Percentiles rank a stretch among this genome's conserved stretches.
Evolutionary conservation across 1,284 basidiomycete species (phyloP).

Genomic region (Melampsora larici-populina): DNA sequence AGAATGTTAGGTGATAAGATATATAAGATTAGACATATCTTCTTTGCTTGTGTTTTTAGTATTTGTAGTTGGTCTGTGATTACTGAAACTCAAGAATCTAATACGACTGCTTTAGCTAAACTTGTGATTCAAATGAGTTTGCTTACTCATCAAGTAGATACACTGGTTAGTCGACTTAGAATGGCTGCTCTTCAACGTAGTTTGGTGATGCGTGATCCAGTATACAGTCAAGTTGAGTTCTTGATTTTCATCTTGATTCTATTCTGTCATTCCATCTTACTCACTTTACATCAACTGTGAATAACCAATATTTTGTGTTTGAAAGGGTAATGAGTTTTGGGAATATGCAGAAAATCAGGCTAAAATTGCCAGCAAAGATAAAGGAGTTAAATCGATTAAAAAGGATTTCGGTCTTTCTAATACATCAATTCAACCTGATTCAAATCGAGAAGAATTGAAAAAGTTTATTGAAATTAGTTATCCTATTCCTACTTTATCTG

Average conservation of each 20-base stretch:
- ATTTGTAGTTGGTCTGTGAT: constrained; percentile 34
- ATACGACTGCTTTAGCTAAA: not conserved
- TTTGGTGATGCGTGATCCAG: constrained; percentile 14
- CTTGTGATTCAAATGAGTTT: constrained; percentile 6
- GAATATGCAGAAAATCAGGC: constrained; percentile 13
- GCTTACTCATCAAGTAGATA: constrained; percentile 8
- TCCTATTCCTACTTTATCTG: constrained; percentile 3
- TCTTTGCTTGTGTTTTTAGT: too few relatives aligned
- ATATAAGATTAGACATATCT: too few relatives aligned
- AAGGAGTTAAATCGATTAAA: too few relatives aligned
- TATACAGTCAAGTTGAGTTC: not conserved
- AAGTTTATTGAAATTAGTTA: constrained; percentile 20
- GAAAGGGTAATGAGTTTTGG: constrained; percentile 11
- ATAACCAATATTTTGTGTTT: too few relatives aligned
- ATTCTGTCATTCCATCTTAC: not conserved
- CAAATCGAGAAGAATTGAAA: constrained; percentile 17
- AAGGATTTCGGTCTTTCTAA: too few relatives aligned
- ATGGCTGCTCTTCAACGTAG: constrained; percentile 33
- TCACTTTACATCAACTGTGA: too few relatives aligned
- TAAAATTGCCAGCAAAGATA: too few relatives aligned
- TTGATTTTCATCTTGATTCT: not conserved
- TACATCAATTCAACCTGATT: too few relatives aligned
- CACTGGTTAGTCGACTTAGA: constrained; percentile 31
- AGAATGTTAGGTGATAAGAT: too few relatives aligned
- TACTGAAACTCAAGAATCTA: constrained; percentile 1